Evolutionary conservation across 371 early-diverging fungal genomes (phyloP).

Genomic region (Chytridium lagenaria): DNA sequence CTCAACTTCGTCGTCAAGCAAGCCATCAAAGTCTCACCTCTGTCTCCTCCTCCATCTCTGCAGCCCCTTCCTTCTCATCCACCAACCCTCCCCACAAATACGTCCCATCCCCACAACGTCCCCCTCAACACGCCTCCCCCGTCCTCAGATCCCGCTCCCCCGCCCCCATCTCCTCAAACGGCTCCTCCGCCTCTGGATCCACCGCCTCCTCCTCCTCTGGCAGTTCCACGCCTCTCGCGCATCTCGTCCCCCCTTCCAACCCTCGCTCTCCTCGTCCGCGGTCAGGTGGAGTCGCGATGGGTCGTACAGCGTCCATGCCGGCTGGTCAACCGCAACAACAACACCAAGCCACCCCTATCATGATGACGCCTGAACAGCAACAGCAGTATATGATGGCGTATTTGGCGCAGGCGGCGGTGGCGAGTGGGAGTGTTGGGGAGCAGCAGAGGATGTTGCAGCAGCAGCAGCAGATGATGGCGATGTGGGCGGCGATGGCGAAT

Average conservation of each 20-base stretch:
- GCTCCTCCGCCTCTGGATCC: background rate
- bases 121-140: background rate
- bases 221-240: background rate
- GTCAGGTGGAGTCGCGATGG: background rate
- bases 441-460: constrained; percentile 4
- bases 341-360: background rate
- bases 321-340: background rate
- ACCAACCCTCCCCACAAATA: background rate
- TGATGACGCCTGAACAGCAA: constrained; percentile 11
- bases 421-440: no score
- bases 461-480: constrained; percentile 22
- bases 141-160: background rate
- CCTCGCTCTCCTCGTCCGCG: background rate
- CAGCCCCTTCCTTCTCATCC: background rate
- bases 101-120: background rate
- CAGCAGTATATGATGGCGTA: constrained; percentile 18
- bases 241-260: background rate
- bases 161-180: background rate
- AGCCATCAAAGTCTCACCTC: background rate
- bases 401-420: background rate
- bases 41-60: background rate
- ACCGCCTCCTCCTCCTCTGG: background rate
- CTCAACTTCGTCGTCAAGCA: background rate
- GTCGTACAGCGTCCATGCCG: background rate
- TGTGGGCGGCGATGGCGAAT: constrained; percentile 8